These are phyloP conservation scores for Oxytropis ochrocephala DNA, from an alignment of 306 rosid genomes.

Conservation along the genomic window DNA sequence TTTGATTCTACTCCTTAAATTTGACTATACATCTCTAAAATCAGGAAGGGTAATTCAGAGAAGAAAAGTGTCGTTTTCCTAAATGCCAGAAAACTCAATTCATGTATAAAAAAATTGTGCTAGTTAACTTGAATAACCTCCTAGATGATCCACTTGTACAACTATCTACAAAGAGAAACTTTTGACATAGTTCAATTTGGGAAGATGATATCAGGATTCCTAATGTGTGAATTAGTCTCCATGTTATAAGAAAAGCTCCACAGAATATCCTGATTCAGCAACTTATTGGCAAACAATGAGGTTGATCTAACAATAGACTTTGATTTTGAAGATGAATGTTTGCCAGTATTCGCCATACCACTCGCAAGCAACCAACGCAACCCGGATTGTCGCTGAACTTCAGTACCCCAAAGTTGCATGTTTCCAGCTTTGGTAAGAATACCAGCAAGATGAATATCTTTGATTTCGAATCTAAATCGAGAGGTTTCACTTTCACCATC, in stretches of 20 bases:
- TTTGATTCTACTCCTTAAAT: not conserved
- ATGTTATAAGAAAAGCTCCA: slow-evolving; percentile 66
- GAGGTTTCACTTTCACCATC: not conserved
- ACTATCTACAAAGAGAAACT: slow-evolving; percentile 19
- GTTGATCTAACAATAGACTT: slow-evolving; percentile 39
- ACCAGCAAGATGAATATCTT: slow-evolving; percentile 53
- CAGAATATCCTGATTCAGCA: slow-evolving; percentile 32
- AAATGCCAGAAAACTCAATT: not conserved
- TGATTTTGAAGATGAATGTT: slow-evolving; percentile 42
- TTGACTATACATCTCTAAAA: slow-evolving; percentile 1
- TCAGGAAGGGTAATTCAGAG: not conserved
- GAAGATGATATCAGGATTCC: slow-evolving; percentile 61
- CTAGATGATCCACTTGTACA: not conserved
- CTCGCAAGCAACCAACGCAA: slow-evolving; percentile 61
- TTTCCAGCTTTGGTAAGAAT: slow-evolving; percentile 32
- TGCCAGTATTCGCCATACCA: slow-evolving; percentile 40
- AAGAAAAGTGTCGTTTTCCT: not conserved
- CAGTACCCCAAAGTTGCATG: slow-evolving; percentile 49
- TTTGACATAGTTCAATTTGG: slow-evolving; percentile 24
- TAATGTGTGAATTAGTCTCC: slow-evolving; percentile 28
- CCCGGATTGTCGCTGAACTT: slow-evolving; percentile 49
- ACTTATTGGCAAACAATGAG: slow-evolving; percentile 21
- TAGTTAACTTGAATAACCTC: not conserved
- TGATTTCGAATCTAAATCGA: slow-evolving; percentile 30
- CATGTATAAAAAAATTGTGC: not conserved